Base-by-base conservation (phyloP, 345 rosid genomes). In the Sonneratia caseolaris region DNA sequence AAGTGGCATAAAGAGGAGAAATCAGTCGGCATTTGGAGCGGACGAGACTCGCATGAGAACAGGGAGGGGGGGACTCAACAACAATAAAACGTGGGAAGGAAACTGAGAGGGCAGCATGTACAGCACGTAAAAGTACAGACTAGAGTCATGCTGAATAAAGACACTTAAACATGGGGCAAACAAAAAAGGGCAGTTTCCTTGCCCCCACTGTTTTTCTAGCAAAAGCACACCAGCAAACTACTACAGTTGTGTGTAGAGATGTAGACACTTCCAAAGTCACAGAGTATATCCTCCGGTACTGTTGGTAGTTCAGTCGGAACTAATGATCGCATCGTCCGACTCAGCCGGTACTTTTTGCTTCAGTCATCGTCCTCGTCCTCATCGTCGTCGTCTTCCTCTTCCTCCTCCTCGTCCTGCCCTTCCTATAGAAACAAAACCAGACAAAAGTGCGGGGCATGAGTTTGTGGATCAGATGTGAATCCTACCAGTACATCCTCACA, bases 341-440 rank as follows among this genome's bases (percentile, higher is more conserved):
- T 11, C 38, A 32, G 27, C 1, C 1, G 27, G 37, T 22, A 5
- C 15, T 47, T 47, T 40, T 69, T 79, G 27, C 73, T 70, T 70
- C 66, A 70, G 66, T 65, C 81, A 55, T 85, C 81, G 0, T 80
- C 84, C 51, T 47, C 51, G 13, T 47, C 51, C 1, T 47, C 51
- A 0, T 47, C 51, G 11, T 47, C 51, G 0, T 13, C 51, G 0
- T 47, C 51, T 2, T 47, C 51, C 0, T 84, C 87, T 0, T 82
- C 86, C 0, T 77, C 79, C 0, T 79, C 83, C 0, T 79, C 85
- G 0, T 73, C 87, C 2, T 74, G 85, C 2, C 75, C 88, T 2
- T 78, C 75, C 85, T 70, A 37, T 61, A 14, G 9, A 27, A 3
- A 16, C 37, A 5, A 27, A 61, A 47, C 5, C 12, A 62, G 32